Evolutionary conservation across 768 basidiomycete species (phyloP).

Genomic region (Boletus edulis): DNA sequence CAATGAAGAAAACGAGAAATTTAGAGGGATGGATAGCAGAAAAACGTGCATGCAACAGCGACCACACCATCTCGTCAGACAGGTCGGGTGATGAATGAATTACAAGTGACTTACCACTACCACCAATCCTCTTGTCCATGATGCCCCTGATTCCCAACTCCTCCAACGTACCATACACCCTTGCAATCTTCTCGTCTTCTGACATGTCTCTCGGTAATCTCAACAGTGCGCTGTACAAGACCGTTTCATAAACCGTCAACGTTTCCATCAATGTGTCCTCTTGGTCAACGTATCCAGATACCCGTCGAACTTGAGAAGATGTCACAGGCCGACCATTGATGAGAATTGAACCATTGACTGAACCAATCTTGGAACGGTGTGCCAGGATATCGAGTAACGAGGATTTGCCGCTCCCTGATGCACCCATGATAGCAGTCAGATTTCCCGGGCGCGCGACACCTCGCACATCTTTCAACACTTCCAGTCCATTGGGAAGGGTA

Average conservation of each 20-base stretch:
- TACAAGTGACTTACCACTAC: constrained; percentile 57
- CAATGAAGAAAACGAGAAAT: background rate
- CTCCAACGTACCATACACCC: constrained; percentile 94
- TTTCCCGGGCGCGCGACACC: constrained; percentile 87
- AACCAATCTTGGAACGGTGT: constrained; percentile 81
- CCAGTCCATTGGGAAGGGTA: constrained; percentile 53
- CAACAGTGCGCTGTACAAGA: constrained; percentile 89
- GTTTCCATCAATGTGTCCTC: constrained; percentile 98
- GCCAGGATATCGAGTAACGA: constrained; percentile 97
- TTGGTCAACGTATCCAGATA: constrained; percentile 96
- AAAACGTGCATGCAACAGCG: background rate
- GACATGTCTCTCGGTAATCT: constrained; percentile 95
- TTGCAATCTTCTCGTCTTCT: constrained; percentile 88
- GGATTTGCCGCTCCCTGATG: constrained; percentile 94
- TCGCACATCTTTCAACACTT: constrained; percentile 77
- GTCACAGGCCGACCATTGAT: constrained; percentile 83
- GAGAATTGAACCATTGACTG: constrained; percentile 66
- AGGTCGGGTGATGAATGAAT: background rate
- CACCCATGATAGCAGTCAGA: constrained; percentile 95
- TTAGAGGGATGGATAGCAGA: background rate
- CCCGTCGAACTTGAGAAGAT: constrained; percentile 74
- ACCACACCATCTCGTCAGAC: background rate
- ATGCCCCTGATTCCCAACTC: constrained; percentile 93
- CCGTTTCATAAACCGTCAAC: constrained; percentile 96
- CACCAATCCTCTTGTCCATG: constrained; percentile 86